Percentiles rank a stretch among this genome's conserved stretches.
Evolutionary conservation across 495 filamentous ascomycete species (phyloP).

Genomic region (Aspergillus baeticus): DNA sequence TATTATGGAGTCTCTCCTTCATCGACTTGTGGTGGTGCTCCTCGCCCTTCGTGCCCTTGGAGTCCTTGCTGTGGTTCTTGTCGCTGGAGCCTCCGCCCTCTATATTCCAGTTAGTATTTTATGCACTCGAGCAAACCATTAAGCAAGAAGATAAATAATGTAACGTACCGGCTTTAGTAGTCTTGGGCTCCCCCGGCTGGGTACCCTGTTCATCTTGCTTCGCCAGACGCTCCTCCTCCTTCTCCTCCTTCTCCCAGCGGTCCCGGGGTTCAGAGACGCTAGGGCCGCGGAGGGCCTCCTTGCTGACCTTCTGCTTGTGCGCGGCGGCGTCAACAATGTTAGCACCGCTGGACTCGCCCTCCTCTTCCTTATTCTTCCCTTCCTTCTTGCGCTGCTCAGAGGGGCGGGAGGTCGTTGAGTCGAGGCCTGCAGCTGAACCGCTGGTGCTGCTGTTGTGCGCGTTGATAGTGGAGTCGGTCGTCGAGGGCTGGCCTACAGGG

Average conservation of each 20-base stretch:
- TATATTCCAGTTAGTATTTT: not conserved
- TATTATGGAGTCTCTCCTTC: constrained; percentile 5
- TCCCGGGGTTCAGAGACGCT: constrained; percentile 26
- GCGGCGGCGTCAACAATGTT: not conserved
- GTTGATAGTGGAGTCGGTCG: not conserved
- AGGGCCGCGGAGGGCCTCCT: constrained; percentile 38
- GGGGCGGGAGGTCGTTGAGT: not conserved
- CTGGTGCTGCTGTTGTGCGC: not conserved
- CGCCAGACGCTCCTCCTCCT: constrained; percentile 11
- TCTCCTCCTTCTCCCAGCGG: constrained; percentile 30
- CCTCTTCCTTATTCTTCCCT: not conserved
- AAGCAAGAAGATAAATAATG: not conserved
- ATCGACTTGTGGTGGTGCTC: constrained; percentile 6
- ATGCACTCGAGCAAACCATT: no score
- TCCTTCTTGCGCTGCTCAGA: not conserved
- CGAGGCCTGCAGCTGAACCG: not conserved
- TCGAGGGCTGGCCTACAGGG: not conserved
- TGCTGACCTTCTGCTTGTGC: constrained; percentile 24
- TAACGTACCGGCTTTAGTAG: not conserved
- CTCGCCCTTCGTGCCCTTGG: not conserved
- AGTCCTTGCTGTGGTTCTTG: not conserved
- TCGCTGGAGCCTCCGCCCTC: not conserved
- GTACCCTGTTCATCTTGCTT: constrained; percentile 9
- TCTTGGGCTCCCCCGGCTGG: not conserved
- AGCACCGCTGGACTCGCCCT: not conserved